These are phyloP conservation scores for Metahyphopichia silvanorum DNA, from an alignment of 805 yeast species.

Conservation along the genomic window DNA sequence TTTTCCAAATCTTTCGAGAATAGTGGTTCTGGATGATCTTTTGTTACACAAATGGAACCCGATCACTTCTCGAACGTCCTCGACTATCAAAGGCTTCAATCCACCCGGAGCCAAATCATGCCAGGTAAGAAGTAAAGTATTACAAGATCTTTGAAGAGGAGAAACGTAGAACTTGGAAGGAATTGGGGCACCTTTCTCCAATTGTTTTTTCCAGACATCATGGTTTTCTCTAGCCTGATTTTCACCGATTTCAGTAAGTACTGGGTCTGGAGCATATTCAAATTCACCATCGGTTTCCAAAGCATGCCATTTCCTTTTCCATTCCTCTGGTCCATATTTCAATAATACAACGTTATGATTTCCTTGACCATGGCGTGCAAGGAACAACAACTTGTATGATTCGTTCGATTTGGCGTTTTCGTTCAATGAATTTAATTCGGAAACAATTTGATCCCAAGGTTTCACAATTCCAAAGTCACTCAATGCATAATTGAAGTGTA, in stretches of 20 bases:
- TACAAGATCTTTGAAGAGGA: constrained; percentile 57
- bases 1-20: constrained; percentile 29
- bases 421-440: constrained; percentile 30
- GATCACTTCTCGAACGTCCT: constrained; percentile 54
- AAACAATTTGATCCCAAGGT: constrained; percentile 33
- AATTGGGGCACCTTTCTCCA: constrained; percentile 42
- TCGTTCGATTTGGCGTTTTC: constrained; percentile 24
- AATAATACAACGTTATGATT: constrained; percentile 52
- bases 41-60: constrained; percentile 60
- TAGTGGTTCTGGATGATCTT: constrained; percentile 36
- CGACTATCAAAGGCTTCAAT: constrained; percentile 29
- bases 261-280: constrained; percentile 57
- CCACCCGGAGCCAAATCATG: constrained; percentile 21
- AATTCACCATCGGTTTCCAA: constrained; percentile 50
- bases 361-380: constrained; percentile 69
- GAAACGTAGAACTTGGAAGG: constrained; percentile 54
- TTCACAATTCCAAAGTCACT: constrained; percentile 43
- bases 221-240: constrained; percentile 49
- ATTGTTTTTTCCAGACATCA: constrained; percentile 38
- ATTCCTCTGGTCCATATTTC: constrained; percentile 48
- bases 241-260: constrained; percentile 50
- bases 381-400: constrained; percentile 43
- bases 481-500: constrained; percentile 39
- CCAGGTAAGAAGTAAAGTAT: constrained; percentile 51
- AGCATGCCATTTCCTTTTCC: constrained; percentile 54